Conservation (phyloP, 2,329 filamentous ascomycete genomes). For the Davidsoniella virescens region DNA sequence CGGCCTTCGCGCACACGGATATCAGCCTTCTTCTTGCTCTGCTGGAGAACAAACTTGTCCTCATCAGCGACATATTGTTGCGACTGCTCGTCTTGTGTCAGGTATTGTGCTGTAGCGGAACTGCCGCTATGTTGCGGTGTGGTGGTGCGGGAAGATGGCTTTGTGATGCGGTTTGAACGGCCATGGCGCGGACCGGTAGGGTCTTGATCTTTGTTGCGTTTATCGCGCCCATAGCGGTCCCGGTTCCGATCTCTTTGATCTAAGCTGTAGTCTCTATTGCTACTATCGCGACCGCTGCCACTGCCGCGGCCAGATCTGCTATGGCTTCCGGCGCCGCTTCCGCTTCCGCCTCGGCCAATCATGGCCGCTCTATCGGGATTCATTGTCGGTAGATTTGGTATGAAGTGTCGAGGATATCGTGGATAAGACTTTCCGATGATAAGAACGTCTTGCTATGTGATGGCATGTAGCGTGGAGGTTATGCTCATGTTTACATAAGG, state of each 20-base stretch:
- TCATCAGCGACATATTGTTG: slow-evolving; percentile 82
- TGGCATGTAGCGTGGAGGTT: background rate
- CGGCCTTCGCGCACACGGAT: slow-evolving; percentile 84
- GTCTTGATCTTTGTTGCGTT: slow-evolving; percentile 30
- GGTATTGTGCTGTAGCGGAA: slow-evolving; percentile 25
- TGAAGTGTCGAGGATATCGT: no score
- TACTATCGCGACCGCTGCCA: background rate
- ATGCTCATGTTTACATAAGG: background rate
- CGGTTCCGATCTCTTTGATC: background rate
- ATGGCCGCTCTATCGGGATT: slow-evolving; percentile 38
- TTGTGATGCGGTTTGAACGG: slow-evolving; percentile 38
- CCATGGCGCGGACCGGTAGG: slow-evolving; percentile 40
- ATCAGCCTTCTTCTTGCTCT: slow-evolving; percentile 94
- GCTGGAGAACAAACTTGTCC: slow-evolving; percentile 87
- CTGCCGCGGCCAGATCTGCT: background rate
- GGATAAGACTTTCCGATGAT: no score
- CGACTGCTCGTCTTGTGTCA: slow-evolving; percentile 63
- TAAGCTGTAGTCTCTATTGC: background rate
- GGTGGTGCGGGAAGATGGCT: slow-evolving; percentile 21
- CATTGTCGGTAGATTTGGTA: slow-evolving; percentile 23
- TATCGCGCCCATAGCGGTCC: slow-evolving; percentile 10
- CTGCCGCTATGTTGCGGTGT: slow-evolving; percentile 6
- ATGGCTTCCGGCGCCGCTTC: background rate
- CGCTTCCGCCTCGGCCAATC: slow-evolving; percentile 20
- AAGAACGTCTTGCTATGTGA: no score